Percentiles rank a stretch among this genome's conserved stretches.
Evolutionary conservation across 805 yeast genomes (phyloP).

Genomic region (Kuraishia floccosa): DNA sequence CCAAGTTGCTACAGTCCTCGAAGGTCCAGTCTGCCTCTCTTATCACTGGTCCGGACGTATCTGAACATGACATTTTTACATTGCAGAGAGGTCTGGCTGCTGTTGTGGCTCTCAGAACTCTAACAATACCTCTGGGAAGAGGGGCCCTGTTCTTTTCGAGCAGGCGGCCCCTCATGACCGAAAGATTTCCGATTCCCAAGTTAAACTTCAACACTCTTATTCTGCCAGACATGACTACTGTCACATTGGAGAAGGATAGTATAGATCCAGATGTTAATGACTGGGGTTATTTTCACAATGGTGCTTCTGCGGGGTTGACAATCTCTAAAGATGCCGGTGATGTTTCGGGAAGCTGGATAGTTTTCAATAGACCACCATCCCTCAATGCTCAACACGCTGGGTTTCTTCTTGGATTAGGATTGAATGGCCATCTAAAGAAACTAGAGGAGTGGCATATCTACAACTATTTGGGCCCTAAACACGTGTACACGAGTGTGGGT

Average conservation of each 20-base stretch:
- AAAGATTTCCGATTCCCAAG: constrained; percentile 69
- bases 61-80: constrained; percentile 46
- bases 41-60: constrained; percentile 22
- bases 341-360: constrained; percentile 84
- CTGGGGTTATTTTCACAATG: constrained; percentile 92
- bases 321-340: constrained; percentile 53
- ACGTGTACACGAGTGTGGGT: constrained; percentile 76
- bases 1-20: constrained; percentile 61
- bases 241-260: constrained; percentile 43
- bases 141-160: constrained; percentile 63
- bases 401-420: constrained; percentile 81
- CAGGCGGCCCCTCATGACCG: constrained; percentile 71
- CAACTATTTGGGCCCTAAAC: constrained; percentile 85
- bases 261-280: constrained; percentile 37
- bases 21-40: constrained; percentile 43
- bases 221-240: constrained; percentile 51
- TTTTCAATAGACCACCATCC: constrained; percentile 65
- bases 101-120: constrained; percentile 56
- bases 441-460: constrained; percentile 96
- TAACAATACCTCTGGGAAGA: constrained; percentile 69
- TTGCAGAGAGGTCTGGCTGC: constrained; percentile 48
- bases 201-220: constrained; percentile 59
- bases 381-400: constrained; percentile 88
- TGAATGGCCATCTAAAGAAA: constrained; percentile 75
- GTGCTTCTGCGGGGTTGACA: constrained; percentile 78